Evolutionary conservation across 2,329 filamentous ascomycete species (phyloP).

Genomic region (Epichloe sylvatica): DNA sequence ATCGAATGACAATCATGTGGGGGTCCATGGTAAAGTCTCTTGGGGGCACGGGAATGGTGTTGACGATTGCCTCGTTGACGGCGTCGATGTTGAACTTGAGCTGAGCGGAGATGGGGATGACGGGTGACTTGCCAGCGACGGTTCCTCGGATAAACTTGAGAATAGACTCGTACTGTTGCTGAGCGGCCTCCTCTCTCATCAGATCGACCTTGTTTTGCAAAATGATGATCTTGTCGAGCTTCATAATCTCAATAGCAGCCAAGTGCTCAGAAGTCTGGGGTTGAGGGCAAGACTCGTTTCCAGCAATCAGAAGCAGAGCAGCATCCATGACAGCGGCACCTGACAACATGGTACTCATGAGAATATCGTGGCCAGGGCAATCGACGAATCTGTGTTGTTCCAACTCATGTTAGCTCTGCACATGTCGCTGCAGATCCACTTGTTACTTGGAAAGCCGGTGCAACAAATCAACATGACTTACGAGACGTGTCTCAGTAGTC

Average conservation of each 20-base stretch:
- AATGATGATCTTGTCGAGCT: constrained; percentile 98
- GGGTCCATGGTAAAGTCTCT: constrained; percentile 86
- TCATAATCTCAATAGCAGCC: constrained; percentile 99
- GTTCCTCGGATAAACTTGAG: constrained; percentile 97
- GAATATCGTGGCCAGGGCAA: constrained; percentile 99
- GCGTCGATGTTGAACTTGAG: constrained; percentile 99
- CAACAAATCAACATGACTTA: constrained; percentile 33
- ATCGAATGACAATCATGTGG: constrained; percentile 98
- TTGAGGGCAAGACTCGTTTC: constrained; percentile 96
- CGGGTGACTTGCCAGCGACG: constrained; percentile 83
- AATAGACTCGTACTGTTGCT: constrained; percentile 92
- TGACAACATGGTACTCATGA: constrained; percentile 99
- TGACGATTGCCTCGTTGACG: constrained; percentile 90
- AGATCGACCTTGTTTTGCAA: constrained; percentile 99
- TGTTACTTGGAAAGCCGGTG: not conserved
- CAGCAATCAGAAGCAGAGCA: constrained; percentile 86
- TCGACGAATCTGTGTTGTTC: constrained; percentile 63
- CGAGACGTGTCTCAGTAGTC: constrained; percentile 83
- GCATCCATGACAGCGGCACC: constrained; percentile 99
- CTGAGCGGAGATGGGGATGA: constrained; percentile 95
- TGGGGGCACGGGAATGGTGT: constrained; percentile 81
- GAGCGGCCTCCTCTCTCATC: constrained; percentile 89
- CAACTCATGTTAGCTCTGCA: constrained; percentile 7
- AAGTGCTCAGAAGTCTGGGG: constrained; percentile 97
- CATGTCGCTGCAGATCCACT: not conserved